These are phyloP conservation scores for Fusarium foetens DNA, from an alignment of 2,329 filamentous ascomycete genomes.

Conservation along the genomic window DNA sequence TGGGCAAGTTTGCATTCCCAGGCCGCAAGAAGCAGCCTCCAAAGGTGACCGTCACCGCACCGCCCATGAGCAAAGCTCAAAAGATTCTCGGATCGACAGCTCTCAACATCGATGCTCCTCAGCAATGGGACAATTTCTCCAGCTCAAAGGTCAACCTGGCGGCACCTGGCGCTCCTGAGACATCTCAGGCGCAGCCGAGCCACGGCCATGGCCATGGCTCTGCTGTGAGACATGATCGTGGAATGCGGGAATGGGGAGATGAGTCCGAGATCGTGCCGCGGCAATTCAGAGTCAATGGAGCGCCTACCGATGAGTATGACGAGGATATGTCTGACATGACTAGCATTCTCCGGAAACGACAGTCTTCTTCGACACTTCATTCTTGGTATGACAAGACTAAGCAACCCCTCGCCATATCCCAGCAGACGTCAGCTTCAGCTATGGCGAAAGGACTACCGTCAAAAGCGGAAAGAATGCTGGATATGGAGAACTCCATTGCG, in stretches of 20 bases:
- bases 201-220: constrained; percentile 18
- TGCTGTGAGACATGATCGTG: constrained; percentile 21
- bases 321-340: constrained; percentile 54
- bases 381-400: constrained; percentile 68
- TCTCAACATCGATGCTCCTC: constrained; percentile 40
- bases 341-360: constrained; percentile 57
- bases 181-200: constrained; percentile 1
- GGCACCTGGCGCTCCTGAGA: constrained; percentile 19
- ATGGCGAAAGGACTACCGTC: constrained; percentile 66
- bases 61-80: constrained; percentile 43
- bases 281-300: constrained; percentile 30
- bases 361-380: constrained; percentile 65
- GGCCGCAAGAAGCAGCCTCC: constrained; percentile 46
- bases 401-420: constrained; percentile 65
- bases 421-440: constrained; percentile 67
- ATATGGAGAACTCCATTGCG: constrained; percentile 52
- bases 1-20: constrained; percentile 46
- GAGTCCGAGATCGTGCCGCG: constrained; percentile 44
- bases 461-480: constrained; percentile 59
- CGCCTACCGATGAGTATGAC: constrained; percentile 36
- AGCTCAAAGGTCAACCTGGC: constrained; percentile 38
- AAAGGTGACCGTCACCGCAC: constrained; percentile 42
- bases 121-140: constrained; percentile 37
- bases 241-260: constrained; percentile 41
- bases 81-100: constrained; percentile 43